Percentiles rank a stretch among this genome's conserved stretches.
phyloP scores from a whole-genome alignment of 768 basidiomycete species.

The Sarcomyxa edulis region DNA sequence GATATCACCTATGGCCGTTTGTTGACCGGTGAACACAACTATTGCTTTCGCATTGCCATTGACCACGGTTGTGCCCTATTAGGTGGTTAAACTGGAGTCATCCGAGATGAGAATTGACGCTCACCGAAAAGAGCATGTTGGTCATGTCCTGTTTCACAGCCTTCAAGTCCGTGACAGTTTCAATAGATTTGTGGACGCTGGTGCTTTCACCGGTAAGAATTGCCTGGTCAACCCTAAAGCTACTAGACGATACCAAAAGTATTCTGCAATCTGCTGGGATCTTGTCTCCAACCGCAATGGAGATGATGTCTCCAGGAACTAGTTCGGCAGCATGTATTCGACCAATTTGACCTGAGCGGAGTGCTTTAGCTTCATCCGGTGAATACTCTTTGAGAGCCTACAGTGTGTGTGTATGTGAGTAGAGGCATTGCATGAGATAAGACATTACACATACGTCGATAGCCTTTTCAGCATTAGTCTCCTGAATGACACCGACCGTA shows the following conservation, averaged over 20 bases:
- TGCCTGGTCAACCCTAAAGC: slow-evolving; percentile 93
- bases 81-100: slow-evolving; percentile 1
- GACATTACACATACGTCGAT: slow-evolving; percentile 73
- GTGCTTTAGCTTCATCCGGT: slow-evolving; percentile 90
- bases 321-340: slow-evolving; percentile 85
- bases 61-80: slow-evolving; percentile 90
- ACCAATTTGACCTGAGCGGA: slow-evolving; percentile 63
- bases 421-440: slow-evolving; percentile 3
- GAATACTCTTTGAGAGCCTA: slow-evolving; percentile 97
- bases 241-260: slow-evolving; percentile 85
- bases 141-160: slow-evolving; percentile 99
- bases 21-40: slow-evolving; percentile 80
- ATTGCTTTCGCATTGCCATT: slow-evolving; percentile 87
- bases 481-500: slow-evolving; percentile 95
- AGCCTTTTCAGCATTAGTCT: slow-evolving; percentile 92
- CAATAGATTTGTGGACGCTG: slow-evolving; percentile 79
- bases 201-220: slow-evolving; percentile 93
- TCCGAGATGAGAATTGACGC: slow-evolving; percentile 16
- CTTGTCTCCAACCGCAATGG: slow-evolving; percentile 90
- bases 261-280: slow-evolving; percentile 93
- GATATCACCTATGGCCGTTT: slow-evolving; percentile 94
- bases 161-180: slow-evolving; percentile 59
- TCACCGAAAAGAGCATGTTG: slow-evolving; percentile 91
- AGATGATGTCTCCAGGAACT: slow-evolving; percentile 92
- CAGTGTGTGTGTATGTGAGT: slow-evolving; percentile 4